Evolutionary conservation across 257 asterid genomes (phyloP).

Genomic region (Jacaranda copaia): DNA sequence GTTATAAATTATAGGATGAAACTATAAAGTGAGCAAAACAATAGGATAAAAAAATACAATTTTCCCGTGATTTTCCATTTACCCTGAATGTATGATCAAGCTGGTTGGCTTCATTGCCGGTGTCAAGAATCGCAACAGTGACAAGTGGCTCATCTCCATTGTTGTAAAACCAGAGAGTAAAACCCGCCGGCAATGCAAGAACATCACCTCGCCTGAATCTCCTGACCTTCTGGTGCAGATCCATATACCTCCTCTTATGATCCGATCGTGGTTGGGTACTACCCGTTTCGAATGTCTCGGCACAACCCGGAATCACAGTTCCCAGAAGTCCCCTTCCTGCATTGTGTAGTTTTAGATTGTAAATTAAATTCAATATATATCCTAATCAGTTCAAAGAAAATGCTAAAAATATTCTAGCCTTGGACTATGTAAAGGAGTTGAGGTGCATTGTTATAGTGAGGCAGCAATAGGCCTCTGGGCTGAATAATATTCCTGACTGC

Average conservation of each 20-base stretch:
- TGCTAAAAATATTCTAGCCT: conserved; percentile 39
- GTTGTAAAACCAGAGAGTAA: conserved; percentile 66
- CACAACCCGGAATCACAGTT: conserved; percentile 63
- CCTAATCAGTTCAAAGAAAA: no score
- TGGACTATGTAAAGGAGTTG: conserved; percentile 55
- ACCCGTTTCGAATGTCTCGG: conserved; percentile 59
- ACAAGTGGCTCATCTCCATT: conserved; percentile 49
- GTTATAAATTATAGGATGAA: no score
- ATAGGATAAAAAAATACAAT: no score
- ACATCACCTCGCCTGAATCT: conserved; percentile 54
- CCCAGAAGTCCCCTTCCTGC: conserved; percentile 66
- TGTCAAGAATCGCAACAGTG: conserved; percentile 64
- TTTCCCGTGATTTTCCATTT: not conserved
- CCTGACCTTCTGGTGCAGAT: conserved; percentile 60
- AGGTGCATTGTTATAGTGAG: conserved; percentile 64
- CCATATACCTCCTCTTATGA: conserved; percentile 26
- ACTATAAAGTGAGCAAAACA: no score
- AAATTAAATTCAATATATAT: no score
- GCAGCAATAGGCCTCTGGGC: conserved; percentile 58
- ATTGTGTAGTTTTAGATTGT: not conserved
- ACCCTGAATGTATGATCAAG: conserved; percentile 69
- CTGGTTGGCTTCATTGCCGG: conserved; percentile 57
- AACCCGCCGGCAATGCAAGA: conserved; percentile 60
- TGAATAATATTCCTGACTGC: conserved; percentile 50
- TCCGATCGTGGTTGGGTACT: conserved; percentile 16